phyloP scores from a whole-genome alignment of 2,329 filamentous ascomycete genomes.

The Colletotrichum sp. region DNA sequence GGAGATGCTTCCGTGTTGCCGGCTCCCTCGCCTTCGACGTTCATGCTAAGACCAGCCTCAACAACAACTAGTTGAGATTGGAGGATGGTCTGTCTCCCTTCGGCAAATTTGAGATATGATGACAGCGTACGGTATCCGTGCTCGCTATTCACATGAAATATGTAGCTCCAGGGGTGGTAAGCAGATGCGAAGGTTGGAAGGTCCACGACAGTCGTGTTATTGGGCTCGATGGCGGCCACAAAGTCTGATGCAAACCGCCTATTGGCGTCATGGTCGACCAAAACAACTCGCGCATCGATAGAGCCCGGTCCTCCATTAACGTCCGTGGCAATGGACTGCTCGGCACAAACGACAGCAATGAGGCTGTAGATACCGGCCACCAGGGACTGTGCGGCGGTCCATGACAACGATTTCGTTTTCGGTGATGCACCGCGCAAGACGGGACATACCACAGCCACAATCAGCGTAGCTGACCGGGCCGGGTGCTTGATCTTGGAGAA shows the following conservation, averaged over 20 bases:
- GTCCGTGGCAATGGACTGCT: constrained; percentile 64
- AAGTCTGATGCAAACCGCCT: constrained; percentile 35
- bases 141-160: constrained; percentile 72
- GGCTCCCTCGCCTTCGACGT: constrained; percentile 25
- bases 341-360: constrained; percentile 73
- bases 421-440: constrained; percentile 59
- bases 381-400: constrained; percentile 73
- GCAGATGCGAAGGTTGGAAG: constrained; percentile 57
- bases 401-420: constrained; percentile 60
- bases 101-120: constrained; percentile 51
- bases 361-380: constrained; percentile 81
- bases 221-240: constrained; percentile 42
- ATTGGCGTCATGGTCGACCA: constrained; percentile 66
- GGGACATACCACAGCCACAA: constrained; percentile 66
- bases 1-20: neutral
- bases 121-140: constrained; percentile 63
- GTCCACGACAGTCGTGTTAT: constrained; percentile 53
- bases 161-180: constrained; percentile 64
- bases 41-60: constrained; percentile 56
- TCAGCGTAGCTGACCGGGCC: constrained; percentile 41
- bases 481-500: constrained; percentile 53
- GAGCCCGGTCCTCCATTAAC: constrained; percentile 62
- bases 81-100: constrained; percentile 50
- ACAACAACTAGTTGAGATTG: constrained; percentile 58
- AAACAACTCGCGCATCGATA: constrained; percentile 76